Evolutionary conservation across 306 rosid genomes (phyloP).

Genomic region (Heteromeles arbutifolia): DNA sequence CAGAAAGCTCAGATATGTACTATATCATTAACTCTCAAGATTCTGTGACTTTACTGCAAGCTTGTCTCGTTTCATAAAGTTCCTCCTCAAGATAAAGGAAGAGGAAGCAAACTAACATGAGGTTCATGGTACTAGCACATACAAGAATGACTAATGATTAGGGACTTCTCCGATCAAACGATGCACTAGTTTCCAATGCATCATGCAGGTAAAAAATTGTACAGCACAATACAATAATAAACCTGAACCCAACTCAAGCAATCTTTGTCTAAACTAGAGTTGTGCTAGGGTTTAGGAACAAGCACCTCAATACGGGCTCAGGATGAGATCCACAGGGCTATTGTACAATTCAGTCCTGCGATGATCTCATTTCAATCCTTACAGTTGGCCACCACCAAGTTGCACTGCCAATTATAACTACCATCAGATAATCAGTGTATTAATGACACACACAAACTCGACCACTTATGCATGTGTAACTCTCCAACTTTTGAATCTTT

Average conservation of each 20-base stretch:
- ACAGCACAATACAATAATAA: neutral
- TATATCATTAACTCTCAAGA: neutral
- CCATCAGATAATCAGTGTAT: slow-evolving; percentile 10
- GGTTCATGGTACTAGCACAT: neutral
- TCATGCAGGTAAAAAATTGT: neutral
- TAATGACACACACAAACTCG: neutral
- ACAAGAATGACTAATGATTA: neutral
- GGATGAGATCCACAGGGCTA: slow-evolving; percentile 7
- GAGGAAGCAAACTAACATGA: neutral
- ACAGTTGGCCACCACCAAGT: slow-evolving; percentile 12
- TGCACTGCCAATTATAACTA: slow-evolving; percentile 13
- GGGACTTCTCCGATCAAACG: neutral
- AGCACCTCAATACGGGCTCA: slow-evolving; percentile 9
- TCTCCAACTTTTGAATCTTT: neutral
- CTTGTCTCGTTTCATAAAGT: neutral
- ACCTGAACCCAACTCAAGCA: slow-evolving; percentile 10
- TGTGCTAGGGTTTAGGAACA: slow-evolving; percentile 10
- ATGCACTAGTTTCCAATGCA: neutral
- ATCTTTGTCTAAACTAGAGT: slow-evolving; percentile 7
- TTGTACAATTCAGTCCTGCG: slow-evolving; percentile 9
- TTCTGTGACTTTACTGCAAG: neutral
- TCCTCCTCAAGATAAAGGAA: neutral
- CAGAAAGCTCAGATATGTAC: neutral
- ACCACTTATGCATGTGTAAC: neutral
- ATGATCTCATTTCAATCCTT: slow-evolving; percentile 10